Percentiles rank a stretch among this genome's conserved stretches.
phyloP scores from a whole-genome alignment of 805 yeast genomes.

The Barnettozyma sp. region DNA sequence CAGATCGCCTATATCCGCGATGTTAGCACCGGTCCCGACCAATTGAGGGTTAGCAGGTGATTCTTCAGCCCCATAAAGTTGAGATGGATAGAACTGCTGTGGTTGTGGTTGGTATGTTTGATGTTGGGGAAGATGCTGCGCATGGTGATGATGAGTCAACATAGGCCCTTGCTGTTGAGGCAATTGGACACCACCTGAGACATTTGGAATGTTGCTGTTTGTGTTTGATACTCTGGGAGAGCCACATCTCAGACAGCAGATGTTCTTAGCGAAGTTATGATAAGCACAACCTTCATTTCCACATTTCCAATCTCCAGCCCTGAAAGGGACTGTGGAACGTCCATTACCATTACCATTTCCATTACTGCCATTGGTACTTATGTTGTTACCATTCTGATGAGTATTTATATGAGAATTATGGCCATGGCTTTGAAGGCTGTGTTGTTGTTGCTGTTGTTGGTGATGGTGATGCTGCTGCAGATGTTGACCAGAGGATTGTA shows the following conservation, averaged over 20 bases:
- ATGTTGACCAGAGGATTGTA: no score
- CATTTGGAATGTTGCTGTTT: slow-evolving; percentile 1
- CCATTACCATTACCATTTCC: slow-evolving; percentile 18
- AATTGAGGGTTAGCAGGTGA: slow-evolving; percentile 1
- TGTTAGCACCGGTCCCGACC: slow-evolving; percentile 5
- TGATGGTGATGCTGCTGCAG: slow-evolving; percentile 6
- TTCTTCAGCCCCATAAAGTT: slow-evolving; percentile 3
- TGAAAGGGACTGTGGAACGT: slow-evolving; percentile 69
- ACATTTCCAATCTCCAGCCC: slow-evolving; percentile 98
- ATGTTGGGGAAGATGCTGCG: slow-evolving; percentile 9
- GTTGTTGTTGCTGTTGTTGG: slow-evolving; percentile 7
- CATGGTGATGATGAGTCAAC: slow-evolving; percentile 8
- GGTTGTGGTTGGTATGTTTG: slow-evolving; percentile 10
- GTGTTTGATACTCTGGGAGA: slow-evolving; percentile 43
- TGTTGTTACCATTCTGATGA: slow-evolving; percentile 14
- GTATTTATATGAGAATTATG: slow-evolving; percentile 2
- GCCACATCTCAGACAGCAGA: slow-evolving; percentile 83
- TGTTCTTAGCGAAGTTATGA: slow-evolving; percentile 88
- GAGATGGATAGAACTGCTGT: slow-evolving; percentile 5
- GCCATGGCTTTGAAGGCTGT: slow-evolving; percentile 7
- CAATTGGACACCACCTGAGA: background rate
- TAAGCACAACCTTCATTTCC: slow-evolving; percentile 69
- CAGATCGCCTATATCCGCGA: slow-evolving; percentile 14
- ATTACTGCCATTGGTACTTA: no score
- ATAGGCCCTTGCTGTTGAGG: slow-evolving; percentile 1